Conservation (phyloP, 306 rosid species). For the Cercis canadensis region DNA sequence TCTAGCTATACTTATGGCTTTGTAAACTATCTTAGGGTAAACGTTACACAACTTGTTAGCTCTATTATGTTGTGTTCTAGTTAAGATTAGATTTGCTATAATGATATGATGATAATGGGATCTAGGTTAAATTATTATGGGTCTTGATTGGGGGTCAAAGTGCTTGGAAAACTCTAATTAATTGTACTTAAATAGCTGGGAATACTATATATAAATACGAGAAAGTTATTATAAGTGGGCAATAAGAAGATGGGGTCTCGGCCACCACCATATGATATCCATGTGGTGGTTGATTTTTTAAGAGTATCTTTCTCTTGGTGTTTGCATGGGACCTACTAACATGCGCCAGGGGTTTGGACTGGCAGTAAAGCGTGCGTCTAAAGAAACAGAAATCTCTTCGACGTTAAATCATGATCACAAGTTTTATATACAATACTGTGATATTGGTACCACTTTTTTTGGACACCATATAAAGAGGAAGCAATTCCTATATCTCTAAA, state of each 20-base stretch:
- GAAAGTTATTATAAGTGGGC: slow-evolving; percentile 41
- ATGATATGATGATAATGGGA: slow-evolving; percentile 46
- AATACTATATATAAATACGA: slow-evolving; percentile 11
- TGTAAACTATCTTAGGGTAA: slow-evolving; percentile 32
- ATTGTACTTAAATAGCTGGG: slow-evolving; percentile 20
- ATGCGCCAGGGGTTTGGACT: slow-evolving; percentile 42
- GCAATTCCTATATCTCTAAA: too few species aligned
- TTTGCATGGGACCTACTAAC: slow-evolving; percentile 61
- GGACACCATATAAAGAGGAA: too few species aligned
- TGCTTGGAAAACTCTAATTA: slow-evolving; percentile 53
- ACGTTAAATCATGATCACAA: too few species aligned
- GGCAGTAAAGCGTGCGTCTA: slow-evolving; percentile 41
- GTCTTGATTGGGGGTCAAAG: too few species aligned
- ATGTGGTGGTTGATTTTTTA: slow-evolving; percentile 64
- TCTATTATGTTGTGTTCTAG: slow-evolving; percentile 30
- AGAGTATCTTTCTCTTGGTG: slow-evolving; percentile 54
- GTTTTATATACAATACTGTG: too few species aligned
- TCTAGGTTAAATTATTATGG: too few species aligned
- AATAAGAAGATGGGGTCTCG: slow-evolving; percentile 58
- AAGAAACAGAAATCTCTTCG: too few species aligned
- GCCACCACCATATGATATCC: slow-evolving; percentile 42
- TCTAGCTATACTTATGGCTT: not conserved
- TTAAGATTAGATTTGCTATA: slow-evolving; percentile 42
- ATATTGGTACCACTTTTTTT: too few species aligned
- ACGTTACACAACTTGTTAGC: slow-evolving; percentile 21